Evolutionary conservation across 495 filamentous ascomycete genomes (phyloP).

Genomic region (Xylaria sp.): DNA sequence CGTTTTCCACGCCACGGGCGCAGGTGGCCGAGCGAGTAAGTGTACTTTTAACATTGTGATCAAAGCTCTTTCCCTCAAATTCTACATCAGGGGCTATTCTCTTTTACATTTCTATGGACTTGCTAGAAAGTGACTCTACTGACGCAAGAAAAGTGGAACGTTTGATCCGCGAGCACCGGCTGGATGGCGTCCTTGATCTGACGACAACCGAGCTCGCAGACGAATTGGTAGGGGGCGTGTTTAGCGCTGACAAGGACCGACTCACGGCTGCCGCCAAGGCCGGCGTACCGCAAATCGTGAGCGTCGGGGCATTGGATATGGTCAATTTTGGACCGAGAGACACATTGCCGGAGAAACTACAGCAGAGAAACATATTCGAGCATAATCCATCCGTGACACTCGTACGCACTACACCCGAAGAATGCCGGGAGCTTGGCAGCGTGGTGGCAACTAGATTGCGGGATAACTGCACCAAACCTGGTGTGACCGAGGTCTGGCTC

Average conservation of each 20-base stretch:
- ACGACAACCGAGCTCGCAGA: slow-evolving; percentile 75
- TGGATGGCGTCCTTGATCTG: slow-evolving; percentile 70
- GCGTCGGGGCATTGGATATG: slow-evolving; percentile 72
- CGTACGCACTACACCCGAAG: slow-evolving; percentile 63
- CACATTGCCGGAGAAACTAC: slow-evolving; percentile 60
- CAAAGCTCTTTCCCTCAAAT: background rate
- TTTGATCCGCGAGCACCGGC: slow-evolving; percentile 55
- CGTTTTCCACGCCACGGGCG: slow-evolving; percentile 73
- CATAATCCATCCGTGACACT: slow-evolving; percentile 73
- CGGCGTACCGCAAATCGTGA: slow-evolving; percentile 67
- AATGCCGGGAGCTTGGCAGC: slow-evolving; percentile 58
- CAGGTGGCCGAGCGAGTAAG: slow-evolving; percentile 62
- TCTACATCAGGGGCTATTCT: background rate
- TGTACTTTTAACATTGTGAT: background rate
- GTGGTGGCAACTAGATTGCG: slow-evolving; percentile 62
- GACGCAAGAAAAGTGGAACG: slow-evolving; percentile 61
- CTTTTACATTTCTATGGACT: background rate
- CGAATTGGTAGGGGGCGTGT: slow-evolving; percentile 64
- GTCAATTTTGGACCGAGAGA: slow-evolving; percentile 67
- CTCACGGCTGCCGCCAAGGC: slow-evolving; percentile 59
- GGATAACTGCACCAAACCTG: slow-evolving; percentile 40
- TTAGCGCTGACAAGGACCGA: slow-evolving; percentile 61
- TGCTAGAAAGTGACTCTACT: slow-evolving; percentile 1
- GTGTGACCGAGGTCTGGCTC: slow-evolving; percentile 60
- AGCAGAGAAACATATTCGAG: slow-evolving; percentile 57